Evolutionary conservation across 1,284 basidiomycete genomes (phyloP), one percentile per base, ranked within the genome.

Genomic region (Microbotryum silenes-acaulis): DNA sequence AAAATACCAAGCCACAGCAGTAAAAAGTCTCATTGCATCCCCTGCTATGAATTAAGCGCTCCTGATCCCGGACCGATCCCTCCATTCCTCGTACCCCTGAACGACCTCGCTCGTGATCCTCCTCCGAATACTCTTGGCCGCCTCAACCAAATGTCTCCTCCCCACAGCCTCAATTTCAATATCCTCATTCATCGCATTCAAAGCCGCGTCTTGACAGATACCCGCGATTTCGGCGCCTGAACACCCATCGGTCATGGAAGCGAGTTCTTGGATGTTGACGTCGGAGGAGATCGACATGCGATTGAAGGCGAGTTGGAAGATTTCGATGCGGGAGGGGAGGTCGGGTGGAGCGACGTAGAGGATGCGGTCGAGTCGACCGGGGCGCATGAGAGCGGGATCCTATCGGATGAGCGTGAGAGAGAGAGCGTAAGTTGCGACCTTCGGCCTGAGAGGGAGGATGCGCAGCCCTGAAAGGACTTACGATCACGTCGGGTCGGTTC

Each of bases 291-390:
- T 81, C 12, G 85, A 83, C 96, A 98, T 98, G 56, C 81, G 83
- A 25, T 74, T 77, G 60, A 86, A 85, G 33, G 86, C 82, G 62
- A 97, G 89, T 50, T 77, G 78, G 60, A 98, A 79, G 63, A 98
- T 97, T 59, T 96, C 90, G 66, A 84, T 81, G 10, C 96, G 80
- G 0, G 88, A 90, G 25, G 77, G 75, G 27, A 82, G 75, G 74
- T 96, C 87, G 0, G 96, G 96, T 9, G 91, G 91, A 0, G 91
- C 91, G 52, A 98, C 91, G 74, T 92, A 98, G 7, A 99, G 77
- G 54, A 97, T 89, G 25, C 92, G 83, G 75, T 98, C 96, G n/a
- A 99, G 79, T 31, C 96, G 82, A 27, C 96, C 96, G 7, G 96
- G 93, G 9, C 96, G 85, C 83, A 97, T 89, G 44, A 98, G 76